A percentile compares a stretch with the other conserved stretches of the same genome.
Evolutionary conservation across 495 filamentous ascomycete species (phyloP).

Genomic region (Tuber indicum): DNA sequence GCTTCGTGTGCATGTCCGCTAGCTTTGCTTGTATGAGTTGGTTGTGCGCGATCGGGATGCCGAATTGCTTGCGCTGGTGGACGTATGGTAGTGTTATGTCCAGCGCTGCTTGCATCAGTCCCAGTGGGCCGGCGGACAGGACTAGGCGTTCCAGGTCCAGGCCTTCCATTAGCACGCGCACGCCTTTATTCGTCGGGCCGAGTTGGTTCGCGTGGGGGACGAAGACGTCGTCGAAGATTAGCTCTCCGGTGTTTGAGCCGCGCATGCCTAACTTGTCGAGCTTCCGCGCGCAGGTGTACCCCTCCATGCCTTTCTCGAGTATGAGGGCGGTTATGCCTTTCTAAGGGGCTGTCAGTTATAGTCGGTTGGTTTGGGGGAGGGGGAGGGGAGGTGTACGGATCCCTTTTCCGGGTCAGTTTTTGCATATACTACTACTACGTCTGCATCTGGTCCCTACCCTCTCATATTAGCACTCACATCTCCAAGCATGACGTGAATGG

Average conservation of each 20-base stretch:
- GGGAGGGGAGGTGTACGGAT: constrained; percentile 42
- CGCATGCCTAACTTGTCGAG: constrained; percentile 98
- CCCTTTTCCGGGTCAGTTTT: constrained; percentile 78
- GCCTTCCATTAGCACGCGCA: constrained; percentile 90
- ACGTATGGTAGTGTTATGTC: constrained; percentile 85
- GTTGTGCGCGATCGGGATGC: constrained; percentile 78
- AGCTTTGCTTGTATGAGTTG: constrained; percentile 90
- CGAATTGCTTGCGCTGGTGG: constrained; percentile 84
- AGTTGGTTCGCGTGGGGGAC: constrained; percentile 77
- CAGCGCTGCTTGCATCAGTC: constrained; percentile 88
- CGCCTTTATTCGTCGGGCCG: constrained; percentile 71
- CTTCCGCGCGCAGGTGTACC: constrained; percentile 83
- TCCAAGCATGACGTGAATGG: not conserved
- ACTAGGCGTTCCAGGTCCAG: constrained; percentile 91
- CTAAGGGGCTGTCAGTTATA: not conserved
- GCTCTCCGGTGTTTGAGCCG: constrained; percentile 90
- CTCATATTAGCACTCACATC: not conserved
- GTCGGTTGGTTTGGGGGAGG: not conserved
- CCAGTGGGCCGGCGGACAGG: constrained; percentile 81
- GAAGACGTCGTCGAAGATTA: constrained; percentile 88
- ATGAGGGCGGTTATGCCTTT: constrained; percentile 96
- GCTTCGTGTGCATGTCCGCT: constrained; percentile 95
- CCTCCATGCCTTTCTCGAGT: constrained; percentile 59
- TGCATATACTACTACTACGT: constrained; percentile 85
- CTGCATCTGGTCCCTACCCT: constrained; percentile 74